Base-by-base conservation (phyloP, 2,329 filamentous ascomycete genomes). In the Lasiodiplodia gonubiensis region DNA sequence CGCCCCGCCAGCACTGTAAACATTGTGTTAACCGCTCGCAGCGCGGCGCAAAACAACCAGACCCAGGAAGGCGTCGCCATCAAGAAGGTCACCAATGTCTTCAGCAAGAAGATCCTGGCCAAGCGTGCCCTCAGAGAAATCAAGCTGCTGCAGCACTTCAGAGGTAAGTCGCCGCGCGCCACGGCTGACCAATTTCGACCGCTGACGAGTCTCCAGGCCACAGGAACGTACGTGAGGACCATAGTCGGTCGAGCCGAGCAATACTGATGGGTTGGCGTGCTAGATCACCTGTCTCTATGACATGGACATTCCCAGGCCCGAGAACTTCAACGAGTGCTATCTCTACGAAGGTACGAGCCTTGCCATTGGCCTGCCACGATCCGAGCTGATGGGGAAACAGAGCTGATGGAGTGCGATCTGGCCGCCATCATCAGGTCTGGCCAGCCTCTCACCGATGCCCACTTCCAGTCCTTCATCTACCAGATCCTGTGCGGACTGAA, bases 31-130 rank as follows among this genome's bases (percentile, higher is more conserved):
- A 69, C 70, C 70, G 51, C 70, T 65, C 70, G 71, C 78, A 97
- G 94, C 81, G 94, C 95, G 69, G 95, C 95, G 67, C 92, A 93
- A 72, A 97, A 98, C 85, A 90, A 89, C 78, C 89, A 93, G 80
- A 96, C 92, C 37, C 90, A 89, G 76, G 95, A 99, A 79, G 94
- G 94, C 49, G 94, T 99, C 70, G 95, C 95, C 75, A 95, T 99
- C 86, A 99, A 99, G 84, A 99, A 99, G 83, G 93, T 99, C 79
- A 99, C 95, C 84, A 99, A 99, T 91, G 94, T 99, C 75, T 99
- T 99, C 83, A 97, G 93, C 87, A 99, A 99, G 85, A 98, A 98
- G 89, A 99, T 99, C 74, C 87, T 99, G 72, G 95, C 95, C 75
- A 99, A 99, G 89, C 92, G 95, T 77, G 95, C 95, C 60, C 82